These are phyloP conservation scores for Populus euphratica DNA, from an alignment of 345 rosid species.

Conservation along the genomic window DNA sequence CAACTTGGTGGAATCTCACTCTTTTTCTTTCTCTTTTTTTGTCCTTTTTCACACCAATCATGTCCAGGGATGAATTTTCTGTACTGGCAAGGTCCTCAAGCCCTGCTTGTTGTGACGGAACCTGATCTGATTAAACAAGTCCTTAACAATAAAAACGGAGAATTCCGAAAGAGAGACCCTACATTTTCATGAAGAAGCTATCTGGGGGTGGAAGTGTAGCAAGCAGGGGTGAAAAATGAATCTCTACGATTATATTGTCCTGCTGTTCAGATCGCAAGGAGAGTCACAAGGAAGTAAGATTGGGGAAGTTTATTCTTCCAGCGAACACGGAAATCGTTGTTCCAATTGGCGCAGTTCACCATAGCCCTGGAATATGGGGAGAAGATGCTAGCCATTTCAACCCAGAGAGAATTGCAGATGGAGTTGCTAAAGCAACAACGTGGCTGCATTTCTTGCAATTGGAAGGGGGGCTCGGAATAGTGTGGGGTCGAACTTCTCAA, in stretches of 20 bases:
- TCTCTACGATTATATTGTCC: conserved; percentile 15
- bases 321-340: not conserved
- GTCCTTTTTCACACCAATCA: not conserved
- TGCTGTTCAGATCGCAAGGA: not conserved
- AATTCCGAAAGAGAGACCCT: not conserved
- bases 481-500: conserved; percentile 17
- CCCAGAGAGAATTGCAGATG: conserved; percentile 20
- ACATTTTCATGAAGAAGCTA: not conserved
- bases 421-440: conserved; percentile 20
- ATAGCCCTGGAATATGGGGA: conserved; percentile 14
- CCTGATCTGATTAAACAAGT: conserved; percentile 13
- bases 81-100: conserved; percentile 9
- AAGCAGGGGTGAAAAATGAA: conserved; percentile 19
- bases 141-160: conserved; percentile 14
- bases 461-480: conserved; percentile 10
- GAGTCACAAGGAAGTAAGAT: not conserved
- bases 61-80: conserved; percentile 7
- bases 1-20: too few species aligned
- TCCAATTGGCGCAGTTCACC: conserved; percentile 10
- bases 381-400: conserved; percentile 18
- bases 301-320: conserved; percentile 2
- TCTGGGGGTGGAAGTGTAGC: conserved; percentile 13
- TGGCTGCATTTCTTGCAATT: conserved; percentile 13
- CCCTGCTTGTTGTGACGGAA: conserved; percentile 13
- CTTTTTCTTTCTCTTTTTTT: too few species aligned